Percentiles rank a stretch among this genome's conserved stretches.
Conservation (phyloP, 305 asterid species). For the Fraxinus velutina region DNA sequence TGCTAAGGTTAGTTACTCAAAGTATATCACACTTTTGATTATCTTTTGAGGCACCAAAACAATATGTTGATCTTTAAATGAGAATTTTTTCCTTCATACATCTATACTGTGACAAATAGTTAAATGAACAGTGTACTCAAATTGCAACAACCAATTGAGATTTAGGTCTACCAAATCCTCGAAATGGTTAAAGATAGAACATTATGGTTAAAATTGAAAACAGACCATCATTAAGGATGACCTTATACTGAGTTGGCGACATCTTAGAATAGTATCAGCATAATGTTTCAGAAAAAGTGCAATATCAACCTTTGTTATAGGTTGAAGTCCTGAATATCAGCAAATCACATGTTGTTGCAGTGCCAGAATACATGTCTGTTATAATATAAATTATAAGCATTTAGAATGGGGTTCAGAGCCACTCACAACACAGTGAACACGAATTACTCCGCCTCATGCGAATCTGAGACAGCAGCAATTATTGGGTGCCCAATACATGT, state of each 20-base stretch:
- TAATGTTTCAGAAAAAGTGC: background rate
- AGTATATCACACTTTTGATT: background rate
- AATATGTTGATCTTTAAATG: conserved; percentile 9
- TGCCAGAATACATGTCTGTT: background rate
- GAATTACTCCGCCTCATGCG: background rate
- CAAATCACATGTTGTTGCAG: background rate
- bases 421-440: background rate
- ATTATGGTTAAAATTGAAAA: background rate
- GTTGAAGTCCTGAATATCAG: background rate
- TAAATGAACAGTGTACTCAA: conserved; percentile 6
- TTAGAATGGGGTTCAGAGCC: background rate
- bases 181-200: background rate
- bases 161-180: background rate
- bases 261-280: background rate
- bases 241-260: background rate
- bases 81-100: conserved; percentile 4
- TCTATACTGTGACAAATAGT: background rate
- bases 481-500: background rate
- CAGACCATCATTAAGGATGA: background rate
- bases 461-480: background rate
- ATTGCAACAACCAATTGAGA: background rate
- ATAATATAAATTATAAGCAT: background rate
- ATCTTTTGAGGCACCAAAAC: background rate
- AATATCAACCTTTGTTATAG: background rate
- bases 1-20: conserved; percentile 21